Evolutionary conservation across 208 protist genomes (phyloP).

Genomic region (Crithidia thermophila): DNA sequence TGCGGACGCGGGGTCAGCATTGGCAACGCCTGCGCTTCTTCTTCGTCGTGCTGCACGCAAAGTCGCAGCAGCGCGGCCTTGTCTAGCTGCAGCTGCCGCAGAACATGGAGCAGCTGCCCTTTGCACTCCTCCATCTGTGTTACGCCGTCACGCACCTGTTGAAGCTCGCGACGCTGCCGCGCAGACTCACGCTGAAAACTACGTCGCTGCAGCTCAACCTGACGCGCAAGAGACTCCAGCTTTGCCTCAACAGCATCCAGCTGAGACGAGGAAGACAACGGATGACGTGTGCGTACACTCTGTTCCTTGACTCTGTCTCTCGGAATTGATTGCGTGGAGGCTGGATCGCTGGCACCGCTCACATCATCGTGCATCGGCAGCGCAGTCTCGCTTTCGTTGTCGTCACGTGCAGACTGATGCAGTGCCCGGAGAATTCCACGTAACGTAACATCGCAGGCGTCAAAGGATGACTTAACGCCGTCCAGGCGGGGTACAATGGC

Average conservation of each 20-base stretch:
- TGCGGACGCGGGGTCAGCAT: too few species aligned
- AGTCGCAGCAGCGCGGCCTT: constrained; percentile 1
- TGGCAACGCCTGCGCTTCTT: background rate
- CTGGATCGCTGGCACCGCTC: background rate
- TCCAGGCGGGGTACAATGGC: constrained; percentile 1
- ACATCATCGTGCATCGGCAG: background rate
- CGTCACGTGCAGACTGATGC: background rate
- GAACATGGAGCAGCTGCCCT: background rate
- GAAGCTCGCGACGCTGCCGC: background rate
- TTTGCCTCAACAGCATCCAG: constrained; percentile 6
- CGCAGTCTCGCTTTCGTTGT: background rate
- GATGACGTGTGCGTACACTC: too few species aligned
- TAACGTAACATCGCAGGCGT: constrained; percentile 1
- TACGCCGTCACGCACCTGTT: constrained; percentile 3
- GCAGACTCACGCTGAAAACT: background rate
- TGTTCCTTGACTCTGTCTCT: too few species aligned
- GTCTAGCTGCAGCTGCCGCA: constrained; percentile 8
- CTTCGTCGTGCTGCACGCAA: background rate
- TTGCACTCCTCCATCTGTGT: constrained; percentile 12
- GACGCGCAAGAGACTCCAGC: background rate
- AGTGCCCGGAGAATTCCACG: background rate
- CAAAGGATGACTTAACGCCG: background rate
- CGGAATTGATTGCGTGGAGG: background rate
- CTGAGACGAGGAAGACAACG: background rate
- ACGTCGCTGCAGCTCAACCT: background rate